Evolutionary conservation across 2,329 filamentous ascomycete species (phyloP).

Genomic region (Neurospora crassa): DNA sequence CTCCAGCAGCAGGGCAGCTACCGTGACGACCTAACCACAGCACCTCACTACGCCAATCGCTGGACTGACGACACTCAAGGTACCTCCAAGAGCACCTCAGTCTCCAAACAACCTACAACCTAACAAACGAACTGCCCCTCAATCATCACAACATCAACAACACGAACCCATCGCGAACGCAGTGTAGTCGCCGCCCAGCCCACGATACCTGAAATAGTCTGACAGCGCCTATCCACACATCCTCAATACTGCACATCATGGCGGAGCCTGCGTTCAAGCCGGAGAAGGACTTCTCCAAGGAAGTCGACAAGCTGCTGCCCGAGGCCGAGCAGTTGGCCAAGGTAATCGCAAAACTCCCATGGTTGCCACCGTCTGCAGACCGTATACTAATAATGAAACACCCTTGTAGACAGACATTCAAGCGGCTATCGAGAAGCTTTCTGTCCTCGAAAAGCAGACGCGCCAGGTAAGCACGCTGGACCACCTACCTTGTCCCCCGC

Average conservation of each 20-base stretch:
- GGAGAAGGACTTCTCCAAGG: conserved; percentile 98
- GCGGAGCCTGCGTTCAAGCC: conserved; percentile 78
- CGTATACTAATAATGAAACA: conserved; percentile 2
- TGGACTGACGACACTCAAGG: not conserved
- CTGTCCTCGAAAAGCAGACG: conserved; percentile 88
- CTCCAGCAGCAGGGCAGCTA: not conserved
- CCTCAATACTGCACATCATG: conserved; percentile 44
- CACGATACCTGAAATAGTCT: not conserved
- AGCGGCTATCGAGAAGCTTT: conserved; percentile 86
- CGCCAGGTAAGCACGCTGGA: conserved; percentile 60
- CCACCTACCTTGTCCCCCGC: conserved; percentile 6
- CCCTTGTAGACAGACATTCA: conserved; percentile 61
- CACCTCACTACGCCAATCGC: not conserved
- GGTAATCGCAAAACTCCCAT: conserved; percentile 35
- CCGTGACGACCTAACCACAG: not conserved
- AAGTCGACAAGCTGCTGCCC: conserved; percentile 83
- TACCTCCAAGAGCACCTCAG: not conserved
- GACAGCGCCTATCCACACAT: not conserved
- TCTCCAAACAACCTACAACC: not conserved
- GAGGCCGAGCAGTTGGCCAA: conserved; percentile 85
- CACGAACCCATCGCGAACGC: not conserved
- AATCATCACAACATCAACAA: not conserved
- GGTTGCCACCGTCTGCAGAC: not conserved
- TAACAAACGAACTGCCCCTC: not conserved
- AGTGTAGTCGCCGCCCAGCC: not conserved